A percentile compares a stretch with the other conserved stretches of the same genome.
Evolutionary conservation across 176 grass and related monocot genomes (phyloP).

Genomic region (Typha latifolia): DNA sequence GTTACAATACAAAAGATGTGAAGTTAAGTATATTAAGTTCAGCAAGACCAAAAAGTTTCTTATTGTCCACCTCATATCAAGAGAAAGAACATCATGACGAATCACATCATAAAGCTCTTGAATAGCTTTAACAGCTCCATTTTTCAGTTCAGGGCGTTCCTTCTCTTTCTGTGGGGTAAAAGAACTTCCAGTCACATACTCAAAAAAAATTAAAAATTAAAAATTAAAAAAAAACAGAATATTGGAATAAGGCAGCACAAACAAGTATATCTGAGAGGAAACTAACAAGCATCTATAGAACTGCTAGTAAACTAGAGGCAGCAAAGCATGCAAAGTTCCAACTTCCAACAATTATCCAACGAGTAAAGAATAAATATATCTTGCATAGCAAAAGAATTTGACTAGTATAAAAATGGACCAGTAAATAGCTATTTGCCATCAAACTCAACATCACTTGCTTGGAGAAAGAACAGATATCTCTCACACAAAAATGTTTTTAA

Average conservation of each 20-base stretch:
- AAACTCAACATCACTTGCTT: too few species aligned
- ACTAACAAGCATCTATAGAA: not conserved
- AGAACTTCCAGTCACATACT: not conserved
- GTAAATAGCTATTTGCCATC: too few species aligned
- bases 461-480: too few species aligned
- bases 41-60: not conserved
- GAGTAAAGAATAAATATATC: too few species aligned
- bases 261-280: not conserved
- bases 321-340: not conserved
- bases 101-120: conserved; percentile 87
- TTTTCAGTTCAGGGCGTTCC: conserved; percentile 44
- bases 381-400: too few species aligned
- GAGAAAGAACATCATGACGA: conserved; percentile 50
- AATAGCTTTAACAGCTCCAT: conserved; percentile 68
- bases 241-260: not conserved
- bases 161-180: conserved; percentile 45
- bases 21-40: not conserved
- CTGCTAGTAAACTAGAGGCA: too few species aligned
- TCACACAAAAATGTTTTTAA: too few species aligned
- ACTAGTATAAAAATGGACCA: too few species aligned
- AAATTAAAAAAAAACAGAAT: not conserved
- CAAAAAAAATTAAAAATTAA: not conserved
- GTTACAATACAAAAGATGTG: conserved; percentile 18
- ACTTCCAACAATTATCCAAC: too few species aligned
- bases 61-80: conserved; percentile 58